Percentiles rank a stretch among this genome's conserved stretches.
These are phyloP conservation scores for Penicillium herquei DNA, from an alignment of 495 filamentous ascomycete species.

Conservation along the genomic window DNA sequence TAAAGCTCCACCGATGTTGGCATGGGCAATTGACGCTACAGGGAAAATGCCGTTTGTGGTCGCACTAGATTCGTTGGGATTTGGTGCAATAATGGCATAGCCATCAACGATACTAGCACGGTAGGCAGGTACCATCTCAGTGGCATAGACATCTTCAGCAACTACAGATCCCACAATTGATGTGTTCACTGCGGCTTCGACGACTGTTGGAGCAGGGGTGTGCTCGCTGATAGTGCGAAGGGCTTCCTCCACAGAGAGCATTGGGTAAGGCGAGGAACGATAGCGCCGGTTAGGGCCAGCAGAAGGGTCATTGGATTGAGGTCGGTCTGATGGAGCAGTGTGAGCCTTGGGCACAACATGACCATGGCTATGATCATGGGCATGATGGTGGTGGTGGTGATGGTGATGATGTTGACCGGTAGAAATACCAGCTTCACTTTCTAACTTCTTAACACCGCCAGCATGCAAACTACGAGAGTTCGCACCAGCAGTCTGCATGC, in stretches of 20 bases:
- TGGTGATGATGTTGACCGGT: slow-evolving; percentile 36
- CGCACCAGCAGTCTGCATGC: slow-evolving; percentile 78
- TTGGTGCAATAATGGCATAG: slow-evolving; percentile 68
- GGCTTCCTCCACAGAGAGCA: slow-evolving; percentile 82
- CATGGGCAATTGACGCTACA: slow-evolving; percentile 84
- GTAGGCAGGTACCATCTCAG: slow-evolving; percentile 86
- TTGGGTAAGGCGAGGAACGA: slow-evolving; percentile 86
- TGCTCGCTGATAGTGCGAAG: slow-evolving; percentile 66
- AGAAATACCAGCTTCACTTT: slow-evolving; percentile 72
- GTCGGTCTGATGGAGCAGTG: slow-evolving; percentile 59
- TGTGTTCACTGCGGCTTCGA: slow-evolving; percentile 58
- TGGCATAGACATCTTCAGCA: slow-evolving; percentile 76
- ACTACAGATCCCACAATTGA: slow-evolving; percentile 71
- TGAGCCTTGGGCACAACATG: slow-evolving; percentile 70
- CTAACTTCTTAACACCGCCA: slow-evolving; percentile 79
- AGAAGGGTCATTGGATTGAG: slow-evolving; percentile 75
- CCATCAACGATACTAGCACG: slow-evolving; percentile 96
- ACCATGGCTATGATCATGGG: slow-evolving; percentile 59
- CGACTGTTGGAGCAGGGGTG: slow-evolving; percentile 57
- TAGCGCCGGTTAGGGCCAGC: slow-evolving; percentile 75
- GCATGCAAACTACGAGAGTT: slow-evolving; percentile 78
- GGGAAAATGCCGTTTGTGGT: slow-evolving; percentile 77
- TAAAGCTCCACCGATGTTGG: slow-evolving; percentile 60
- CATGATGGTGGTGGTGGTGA: slow-evolving; percentile 54
- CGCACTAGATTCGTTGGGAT: slow-evolving; percentile 45